These are phyloP conservation scores for Haplographium delicatum DNA, from an alignment of 495 filamentous ascomycete genomes.

Conservation along the genomic window DNA sequence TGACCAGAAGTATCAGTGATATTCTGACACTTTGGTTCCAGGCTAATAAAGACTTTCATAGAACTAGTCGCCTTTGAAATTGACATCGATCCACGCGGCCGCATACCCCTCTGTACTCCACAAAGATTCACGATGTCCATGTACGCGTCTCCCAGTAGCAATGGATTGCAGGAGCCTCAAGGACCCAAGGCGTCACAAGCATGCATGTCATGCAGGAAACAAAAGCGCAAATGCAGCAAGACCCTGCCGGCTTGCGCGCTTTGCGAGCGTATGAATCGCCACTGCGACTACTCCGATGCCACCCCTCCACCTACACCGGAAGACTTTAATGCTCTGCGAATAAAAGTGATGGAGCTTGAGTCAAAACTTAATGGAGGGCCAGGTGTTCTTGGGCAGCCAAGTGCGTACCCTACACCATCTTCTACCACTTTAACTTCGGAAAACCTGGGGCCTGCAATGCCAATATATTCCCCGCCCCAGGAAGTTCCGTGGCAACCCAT, in stretches of 20 bases:
- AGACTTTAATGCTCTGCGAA: slow-evolving; percentile 33
- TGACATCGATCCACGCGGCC: too few species aligned
- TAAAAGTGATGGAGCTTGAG: slow-evolving; percentile 37
- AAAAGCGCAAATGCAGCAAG: slow-evolving; percentile 49
- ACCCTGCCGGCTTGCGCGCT: slow-evolving; percentile 36
- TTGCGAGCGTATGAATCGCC: slow-evolving; percentile 34
- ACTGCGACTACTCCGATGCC: slow-evolving; percentile 38
- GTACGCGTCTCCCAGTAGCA: slow-evolving; percentile 6
- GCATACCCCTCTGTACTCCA: neutral
- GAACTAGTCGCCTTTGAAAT: too few species aligned
- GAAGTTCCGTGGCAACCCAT: slow-evolving; percentile 14
- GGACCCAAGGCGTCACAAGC: slow-evolving; percentile 20
- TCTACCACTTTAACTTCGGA: slow-evolving; percentile 8
- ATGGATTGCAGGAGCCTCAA: slow-evolving; percentile 1
- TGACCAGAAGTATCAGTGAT: too few species aligned
- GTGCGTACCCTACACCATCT: slow-evolving; percentile 8
- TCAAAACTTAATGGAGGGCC: slow-evolving; percentile 26
- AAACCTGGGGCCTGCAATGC: slow-evolving; percentile 1
- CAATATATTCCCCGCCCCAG: slow-evolving; percentile 9
- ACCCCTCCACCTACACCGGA: slow-evolving; percentile 31
- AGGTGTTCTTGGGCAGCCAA: neutral
- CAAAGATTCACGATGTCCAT: slow-evolving; percentile 9
- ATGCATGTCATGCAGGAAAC: slow-evolving; percentile 29
- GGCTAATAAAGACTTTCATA: too few species aligned
- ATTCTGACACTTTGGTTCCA: too few species aligned